These are phyloP conservation scores for Lepiota brunneoincarnata DNA, from an alignment of 768 basidiomycete species.

Conservation along the genomic window DNA sequence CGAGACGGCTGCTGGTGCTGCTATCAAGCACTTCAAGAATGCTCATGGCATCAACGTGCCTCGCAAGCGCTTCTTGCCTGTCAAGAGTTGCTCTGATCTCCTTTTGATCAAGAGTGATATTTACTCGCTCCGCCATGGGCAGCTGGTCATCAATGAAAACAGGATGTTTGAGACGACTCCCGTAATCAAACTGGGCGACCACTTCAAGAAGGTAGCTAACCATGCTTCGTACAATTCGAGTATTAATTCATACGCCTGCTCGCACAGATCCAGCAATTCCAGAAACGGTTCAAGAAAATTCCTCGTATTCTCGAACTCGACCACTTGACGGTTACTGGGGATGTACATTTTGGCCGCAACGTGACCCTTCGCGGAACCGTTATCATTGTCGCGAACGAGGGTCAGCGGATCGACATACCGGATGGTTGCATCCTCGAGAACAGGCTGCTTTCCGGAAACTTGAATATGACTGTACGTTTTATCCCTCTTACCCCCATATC, in stretches of 20 bases:
- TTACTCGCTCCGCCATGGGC: constrained; percentile 87
- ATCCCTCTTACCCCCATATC: background rate
- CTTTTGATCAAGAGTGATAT: constrained; percentile 91
- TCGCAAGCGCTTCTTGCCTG: constrained; percentile 89
- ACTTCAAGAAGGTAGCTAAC: constrained; percentile 83
- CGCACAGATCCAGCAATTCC: constrained; percentile 75
- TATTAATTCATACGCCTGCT: background rate
- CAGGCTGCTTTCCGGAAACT: constrained; percentile 77
- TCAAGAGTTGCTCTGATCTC: constrained; percentile 85
- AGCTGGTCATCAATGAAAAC: constrained; percentile 78
- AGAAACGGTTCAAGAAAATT: constrained; percentile 94
- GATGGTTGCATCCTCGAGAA: constrained; percentile 81
- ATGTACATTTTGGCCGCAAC: constrained; percentile 87
- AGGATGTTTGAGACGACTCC: constrained; percentile 87
- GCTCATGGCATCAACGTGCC: constrained; percentile 96
- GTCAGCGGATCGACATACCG: constrained; percentile 78
- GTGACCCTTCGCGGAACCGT: constrained; percentile 88
- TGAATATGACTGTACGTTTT: constrained; percentile 69
- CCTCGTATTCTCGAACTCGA: constrained; percentile 89
- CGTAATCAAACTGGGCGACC: constrained; percentile 96
- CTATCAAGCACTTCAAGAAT: constrained; percentile 90
- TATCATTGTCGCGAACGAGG: constrained; percentile 84
- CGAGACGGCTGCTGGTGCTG: constrained; percentile 91
- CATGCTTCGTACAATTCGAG: background rate
- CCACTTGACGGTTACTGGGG: constrained; percentile 90